Percentiles rank a stretch among this genome's conserved stretches.
phyloP scores from a whole-genome alignment of 2,329 filamentous ascomycete genomes.

The Passalora sequoiae region DNA sequence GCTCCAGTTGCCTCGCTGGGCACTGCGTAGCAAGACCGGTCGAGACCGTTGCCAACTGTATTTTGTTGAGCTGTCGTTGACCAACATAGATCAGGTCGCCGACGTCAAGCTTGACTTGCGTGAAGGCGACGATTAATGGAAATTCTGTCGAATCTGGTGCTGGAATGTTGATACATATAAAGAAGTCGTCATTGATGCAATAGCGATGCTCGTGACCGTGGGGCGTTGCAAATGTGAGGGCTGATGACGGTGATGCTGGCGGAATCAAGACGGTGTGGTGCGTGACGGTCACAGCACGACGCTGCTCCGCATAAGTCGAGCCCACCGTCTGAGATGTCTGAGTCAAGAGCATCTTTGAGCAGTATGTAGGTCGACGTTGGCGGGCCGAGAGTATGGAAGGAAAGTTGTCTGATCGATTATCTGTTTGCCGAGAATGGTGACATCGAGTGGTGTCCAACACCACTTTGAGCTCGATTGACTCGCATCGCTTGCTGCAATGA shows the following conservation, averaged over 20 bases:
- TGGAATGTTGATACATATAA: neutral
- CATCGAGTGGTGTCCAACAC: constrained; percentile 15
- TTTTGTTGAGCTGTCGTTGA: neutral
- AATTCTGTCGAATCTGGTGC: neutral
- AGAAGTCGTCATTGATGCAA: neutral
- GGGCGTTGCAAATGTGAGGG: neutral
- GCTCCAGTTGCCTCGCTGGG: too few species aligned
- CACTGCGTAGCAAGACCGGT: too few species aligned
- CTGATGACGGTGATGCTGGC: neutral
- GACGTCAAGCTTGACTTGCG: neutral
- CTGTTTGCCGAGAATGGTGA: constrained; percentile 24
- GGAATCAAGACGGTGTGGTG: constrained; percentile 5
- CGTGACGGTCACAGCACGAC: constrained; percentile 8
- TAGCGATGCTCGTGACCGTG: neutral
- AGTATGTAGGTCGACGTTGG: constrained; percentile 18
- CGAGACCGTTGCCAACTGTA: too few species aligned
- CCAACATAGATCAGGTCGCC: neutral
- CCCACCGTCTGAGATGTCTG: constrained; percentile 5
- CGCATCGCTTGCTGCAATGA: constrained; percentile 18
- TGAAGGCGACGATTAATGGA: too few species aligned
- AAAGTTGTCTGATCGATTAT: constrained; percentile 29
- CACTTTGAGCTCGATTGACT: constrained; percentile 18
- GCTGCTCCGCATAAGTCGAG: constrained; percentile 5
- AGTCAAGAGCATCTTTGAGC: constrained; percentile 4
- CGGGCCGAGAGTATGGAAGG: constrained; percentile 21